A percentile compares a stretch with the other conserved stretches of the same genome.
phyloP scores from a whole-genome alignment of 768 basidiomycete genomes.

The Hypsizygus marmoreus region DNA sequence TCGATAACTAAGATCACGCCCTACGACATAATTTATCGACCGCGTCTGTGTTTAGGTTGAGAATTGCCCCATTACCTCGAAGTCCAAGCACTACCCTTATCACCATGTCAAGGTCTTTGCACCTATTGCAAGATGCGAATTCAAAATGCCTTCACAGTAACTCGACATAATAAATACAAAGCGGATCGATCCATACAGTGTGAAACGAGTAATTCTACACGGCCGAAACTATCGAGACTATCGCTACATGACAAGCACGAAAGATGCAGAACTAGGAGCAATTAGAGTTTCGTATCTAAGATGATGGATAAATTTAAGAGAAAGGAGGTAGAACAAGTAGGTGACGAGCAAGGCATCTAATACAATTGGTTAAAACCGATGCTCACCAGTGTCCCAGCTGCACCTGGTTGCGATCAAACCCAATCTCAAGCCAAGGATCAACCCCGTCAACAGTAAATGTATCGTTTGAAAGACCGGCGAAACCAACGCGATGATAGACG shows the following conservation, averaged over 20 bases:
- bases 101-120: too few relatives aligned
- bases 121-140: too few relatives aligned
- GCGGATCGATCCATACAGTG: too few relatives aligned
- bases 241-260: constrained; percentile 3
- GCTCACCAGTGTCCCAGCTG: constrained; percentile 71
- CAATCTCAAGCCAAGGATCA: constrained; percentile 61
- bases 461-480: constrained; percentile 48
- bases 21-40: too few relatives aligned
- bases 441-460: constrained; percentile 38
- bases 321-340: not conserved
- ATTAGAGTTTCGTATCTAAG: not conserved
- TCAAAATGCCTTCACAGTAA: too few relatives aligned
- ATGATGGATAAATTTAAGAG: not conserved
- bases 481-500: constrained; percentile 69
- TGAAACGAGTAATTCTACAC: too few relatives aligned
- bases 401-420: constrained; percentile 51
- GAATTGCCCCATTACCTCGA: too few relatives aligned
- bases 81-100: too few relatives aligned
- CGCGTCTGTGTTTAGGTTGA: too few relatives aligned
- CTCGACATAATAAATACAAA: too few relatives aligned
- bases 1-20: too few relatives aligned
- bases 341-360: not conserved
- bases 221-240: too few relatives aligned
- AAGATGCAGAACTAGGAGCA: not conserved
- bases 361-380: not conserved